Percentiles rank a stretch among this genome's conserved stretches.
Evolutionary conservation across 2,329 filamentous ascomycete species (phyloP).

Genomic region (Rutstroemia sp.): DNA sequence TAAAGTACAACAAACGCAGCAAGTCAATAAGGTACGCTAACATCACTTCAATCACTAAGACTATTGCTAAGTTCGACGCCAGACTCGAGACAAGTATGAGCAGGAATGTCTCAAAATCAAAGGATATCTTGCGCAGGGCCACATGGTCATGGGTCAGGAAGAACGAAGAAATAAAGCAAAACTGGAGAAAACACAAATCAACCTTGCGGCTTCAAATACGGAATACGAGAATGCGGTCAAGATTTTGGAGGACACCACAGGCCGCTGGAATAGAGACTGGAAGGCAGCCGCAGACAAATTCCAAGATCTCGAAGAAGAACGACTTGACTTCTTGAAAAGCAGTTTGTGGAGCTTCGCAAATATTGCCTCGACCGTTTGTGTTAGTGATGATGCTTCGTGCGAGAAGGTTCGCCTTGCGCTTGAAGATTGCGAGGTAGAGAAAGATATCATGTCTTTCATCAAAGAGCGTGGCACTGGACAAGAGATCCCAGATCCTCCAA

Average conservation of each 20-base stretch:
- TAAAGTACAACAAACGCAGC: constrained; percentile 84
- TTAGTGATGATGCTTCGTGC: constrained; percentile 93
- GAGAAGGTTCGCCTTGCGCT: constrained; percentile 92
- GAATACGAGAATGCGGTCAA: constrained; percentile 95
- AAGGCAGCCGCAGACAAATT: constrained; percentile 98
- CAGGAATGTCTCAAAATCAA: constrained; percentile 98
- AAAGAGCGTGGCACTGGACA: constrained; percentile 84
- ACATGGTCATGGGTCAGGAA: constrained; percentile 99
- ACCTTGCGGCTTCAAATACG: constrained; percentile 79
- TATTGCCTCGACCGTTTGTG: constrained; percentile 92
- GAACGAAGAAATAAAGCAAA: constrained; percentile 98
- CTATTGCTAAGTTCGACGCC: constrained; percentile 12
- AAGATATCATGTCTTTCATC: constrained; percentile 87
- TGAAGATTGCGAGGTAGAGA: constrained; percentile 94
- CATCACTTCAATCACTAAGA: constrained; percentile 9
- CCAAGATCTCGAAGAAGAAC: constrained; percentile 95
- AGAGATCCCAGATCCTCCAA: constrained; percentile 93
- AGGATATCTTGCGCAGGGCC: constrained; percentile 93
- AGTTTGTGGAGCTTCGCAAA: constrained; percentile 98
- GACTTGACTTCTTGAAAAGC: constrained; percentile 94
- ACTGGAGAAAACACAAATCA: constrained; percentile 96
- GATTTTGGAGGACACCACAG: constrained; percentile 87
- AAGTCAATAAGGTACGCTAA: constrained; percentile 74
- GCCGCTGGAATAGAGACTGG: constrained; percentile 96
- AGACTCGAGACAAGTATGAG: constrained; percentile 90